These are phyloP conservation scores for Amaranthus hypochondriacus DNA, from an alignment of 148 eudicot genomes.

Conservation along the genomic window DNA sequence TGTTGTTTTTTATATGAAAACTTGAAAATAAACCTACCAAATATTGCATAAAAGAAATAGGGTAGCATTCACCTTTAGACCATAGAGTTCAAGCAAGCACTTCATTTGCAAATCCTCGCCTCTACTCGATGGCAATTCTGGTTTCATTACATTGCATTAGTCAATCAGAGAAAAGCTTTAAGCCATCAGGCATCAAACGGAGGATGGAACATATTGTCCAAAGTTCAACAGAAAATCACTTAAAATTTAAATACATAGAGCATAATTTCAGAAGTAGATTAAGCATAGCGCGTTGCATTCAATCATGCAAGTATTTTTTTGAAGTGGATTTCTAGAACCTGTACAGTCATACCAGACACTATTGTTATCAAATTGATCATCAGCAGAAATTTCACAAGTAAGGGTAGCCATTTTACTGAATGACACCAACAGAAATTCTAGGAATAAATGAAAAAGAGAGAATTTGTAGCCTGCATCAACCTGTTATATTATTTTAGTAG, in stretches of 20 bases:
- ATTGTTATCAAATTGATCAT: background rate
- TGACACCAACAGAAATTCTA: background rate
- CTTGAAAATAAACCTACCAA: background rate
- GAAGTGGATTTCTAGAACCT: background rate
- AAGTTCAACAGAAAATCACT: background rate
- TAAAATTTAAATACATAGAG: background rate
- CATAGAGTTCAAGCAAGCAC: constrained; percentile 98
- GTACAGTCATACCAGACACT: background rate
- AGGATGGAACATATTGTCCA: background rate
- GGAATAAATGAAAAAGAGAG: background rate
- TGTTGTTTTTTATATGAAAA: background rate
- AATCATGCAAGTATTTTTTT: background rate
- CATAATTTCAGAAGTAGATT: background rate
- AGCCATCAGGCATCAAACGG: background rate
- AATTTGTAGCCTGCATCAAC: background rate
- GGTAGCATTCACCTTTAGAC: constrained; percentile 67
- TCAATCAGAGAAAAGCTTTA: constrained; percentile 2
- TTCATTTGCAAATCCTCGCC: constrained; percentile 94
- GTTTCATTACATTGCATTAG: constrained; percentile 22
- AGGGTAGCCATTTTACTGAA: background rate
- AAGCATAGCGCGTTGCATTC: background rate
- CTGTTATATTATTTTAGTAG: background rate
- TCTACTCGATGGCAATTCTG: constrained; percentile 93
- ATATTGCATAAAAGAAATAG: constrained; percentile 7
- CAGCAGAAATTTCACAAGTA: background rate